Evolutionary conservation across 495 filamentous ascomycete species (phyloP), one percentile per base, ranked within the genome.

Genomic region (Paragyromitra xinjiangensis): DNA sequence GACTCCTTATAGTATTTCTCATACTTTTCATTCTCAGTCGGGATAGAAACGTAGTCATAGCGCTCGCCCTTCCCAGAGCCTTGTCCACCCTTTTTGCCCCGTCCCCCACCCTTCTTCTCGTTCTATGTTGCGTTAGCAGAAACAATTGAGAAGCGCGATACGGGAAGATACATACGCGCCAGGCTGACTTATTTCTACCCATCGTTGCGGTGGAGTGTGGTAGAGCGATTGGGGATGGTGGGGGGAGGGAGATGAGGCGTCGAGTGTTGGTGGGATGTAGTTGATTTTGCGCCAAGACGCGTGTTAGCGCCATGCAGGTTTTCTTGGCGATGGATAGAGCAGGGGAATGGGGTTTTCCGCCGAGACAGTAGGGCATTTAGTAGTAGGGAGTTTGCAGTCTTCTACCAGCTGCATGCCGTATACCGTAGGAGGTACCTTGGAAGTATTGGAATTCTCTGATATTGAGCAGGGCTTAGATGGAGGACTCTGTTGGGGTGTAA

Each of bases 1-100:
- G 93, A 87, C 67, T 86, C 83, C 83, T 96, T 91, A 86, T 99
- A 99, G 85, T 90, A 98, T 68, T 85, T 85, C 83, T 98, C 91
- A 63, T 94, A 90, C 67, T 89, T 89, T 73, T 90, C 90, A 83
- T 98, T 97, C 74, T 88, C 83, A 40, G 59, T 77, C 11, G 71
- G 65, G 16, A 82, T 82, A 4, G 75, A 78, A 55, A 69, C 62
- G 64, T 82, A 82, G 45, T 62, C 64, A 40, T 73, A 72, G 70
- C 80, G 80, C 44, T 71, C 71, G 14, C 80, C 80, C 34, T 80
- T 78, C 12, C 69, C 69, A 22, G 75, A 65, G 74, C 77, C 77
- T 78, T 79, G 77, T 58, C 75, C 59, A 12, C 68, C 63, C 24
- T 66, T 77, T 14, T 65, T 56, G 26, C 64, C 48, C 0, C 48